A percentile compares a stretch with the other conserved stretches of the same genome.
These are phyloP conservation scores for Schwanniomyces pseudopolymorphus DNA, from an alignment of 805 yeast genomes.

Conservation along the genomic window DNA sequence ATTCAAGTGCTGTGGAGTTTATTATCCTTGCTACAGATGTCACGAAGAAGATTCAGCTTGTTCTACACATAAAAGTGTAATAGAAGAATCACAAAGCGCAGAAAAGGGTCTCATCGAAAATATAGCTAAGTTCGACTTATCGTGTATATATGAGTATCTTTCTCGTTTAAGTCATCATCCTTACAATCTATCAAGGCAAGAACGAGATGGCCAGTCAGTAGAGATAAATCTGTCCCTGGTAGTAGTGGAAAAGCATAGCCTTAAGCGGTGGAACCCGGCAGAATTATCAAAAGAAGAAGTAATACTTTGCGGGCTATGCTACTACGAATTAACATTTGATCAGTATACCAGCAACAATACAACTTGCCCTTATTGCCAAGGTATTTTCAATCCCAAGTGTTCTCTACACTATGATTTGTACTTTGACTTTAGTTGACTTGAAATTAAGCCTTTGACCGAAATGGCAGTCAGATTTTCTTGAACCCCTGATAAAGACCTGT, in stretches of 20 bases:
- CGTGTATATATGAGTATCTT: neutral
- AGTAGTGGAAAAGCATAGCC: slow-evolving; percentile 1
- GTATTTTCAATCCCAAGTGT: slow-evolving; percentile 38
- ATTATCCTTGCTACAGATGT: slow-evolving; percentile 41
- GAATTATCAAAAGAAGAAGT: slow-evolving; percentile 15
- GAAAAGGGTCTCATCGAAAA: neutral
- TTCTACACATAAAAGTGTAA: neutral
- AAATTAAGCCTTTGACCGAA: neutral
- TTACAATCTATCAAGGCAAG: neutral
- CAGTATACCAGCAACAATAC: slow-evolving; percentile 19
- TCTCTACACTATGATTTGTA: slow-evolving; percentile 35
- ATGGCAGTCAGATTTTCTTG: neutral
- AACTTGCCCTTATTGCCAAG: slow-evolving; percentile 24
- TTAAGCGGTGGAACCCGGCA: slow-evolving; percentile 9
- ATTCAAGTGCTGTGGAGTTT: slow-evolving; percentile 36
- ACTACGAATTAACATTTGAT: slow-evolving; percentile 23
- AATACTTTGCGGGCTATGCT: slow-evolving; percentile 39
- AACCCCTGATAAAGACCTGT: neutral
- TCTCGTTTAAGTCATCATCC: neutral
- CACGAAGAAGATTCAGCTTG: slow-evolving; percentile 18
- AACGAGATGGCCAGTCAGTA: too few relatives aligned
- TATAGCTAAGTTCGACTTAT: neutral
- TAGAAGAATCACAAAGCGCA: slow-evolving; percentile 9
- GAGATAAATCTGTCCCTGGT: neutral
- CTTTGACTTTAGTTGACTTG: slow-evolving; percentile 19